Percentiles rank a stretch among this genome's conserved stretches.
phyloP scores from a whole-genome alignment of 768 basidiomycete genomes.

The Punctularia strigosozonata region DNA sequence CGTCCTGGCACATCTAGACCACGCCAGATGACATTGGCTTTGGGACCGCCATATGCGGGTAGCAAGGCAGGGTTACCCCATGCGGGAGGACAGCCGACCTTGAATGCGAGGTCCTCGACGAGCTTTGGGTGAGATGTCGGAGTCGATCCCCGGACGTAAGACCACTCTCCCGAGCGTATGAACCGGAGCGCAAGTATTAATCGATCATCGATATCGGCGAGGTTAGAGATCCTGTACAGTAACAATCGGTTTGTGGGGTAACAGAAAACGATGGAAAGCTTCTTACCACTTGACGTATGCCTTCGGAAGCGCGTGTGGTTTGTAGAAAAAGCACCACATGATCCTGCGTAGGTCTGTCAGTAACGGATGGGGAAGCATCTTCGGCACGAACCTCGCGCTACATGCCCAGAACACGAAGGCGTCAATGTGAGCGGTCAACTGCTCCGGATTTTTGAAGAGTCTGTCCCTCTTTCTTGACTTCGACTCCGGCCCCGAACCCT shows the following conservation, averaged over 20 bases:
- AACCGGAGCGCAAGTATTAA: constrained; percentile 41
- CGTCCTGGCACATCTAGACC: constrained; percentile 40
- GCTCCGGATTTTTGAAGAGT: constrained; percentile 19
- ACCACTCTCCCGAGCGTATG: constrained; percentile 45
- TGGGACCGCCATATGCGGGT: constrained; percentile 49
- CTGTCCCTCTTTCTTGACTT: constrained; percentile 18
- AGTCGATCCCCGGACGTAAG: constrained; percentile 36
- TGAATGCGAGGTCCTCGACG: constrained; percentile 32
- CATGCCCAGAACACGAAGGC: constrained; percentile 67
- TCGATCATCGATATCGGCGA: constrained; percentile 57
- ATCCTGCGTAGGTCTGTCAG: constrained; percentile 34
- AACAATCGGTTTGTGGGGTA: not conserved
- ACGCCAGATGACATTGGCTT: constrained; percentile 44
- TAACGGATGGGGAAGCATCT: too few relatives aligned
- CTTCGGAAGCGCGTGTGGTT: constrained; percentile 47
- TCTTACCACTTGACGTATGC: constrained; percentile 59
- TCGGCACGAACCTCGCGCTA: constrained; percentile 59
- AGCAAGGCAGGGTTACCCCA: constrained; percentile 55
- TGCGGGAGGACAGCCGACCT: constrained; percentile 43
- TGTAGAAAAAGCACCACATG: constrained; percentile 85
- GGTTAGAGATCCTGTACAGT: constrained; percentile 52
- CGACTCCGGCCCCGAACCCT: constrained; percentile 3
- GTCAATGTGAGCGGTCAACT: constrained; percentile 41
- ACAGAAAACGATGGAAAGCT: not conserved
- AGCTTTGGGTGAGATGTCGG: constrained; percentile 21